A percentile compares a stretch with the other conserved stretches of the same genome.
These are phyloP conservation scores for Prunus yedoensis DNA, from an alignment of 331 rosid species.

Conservation along the genomic window DNA sequence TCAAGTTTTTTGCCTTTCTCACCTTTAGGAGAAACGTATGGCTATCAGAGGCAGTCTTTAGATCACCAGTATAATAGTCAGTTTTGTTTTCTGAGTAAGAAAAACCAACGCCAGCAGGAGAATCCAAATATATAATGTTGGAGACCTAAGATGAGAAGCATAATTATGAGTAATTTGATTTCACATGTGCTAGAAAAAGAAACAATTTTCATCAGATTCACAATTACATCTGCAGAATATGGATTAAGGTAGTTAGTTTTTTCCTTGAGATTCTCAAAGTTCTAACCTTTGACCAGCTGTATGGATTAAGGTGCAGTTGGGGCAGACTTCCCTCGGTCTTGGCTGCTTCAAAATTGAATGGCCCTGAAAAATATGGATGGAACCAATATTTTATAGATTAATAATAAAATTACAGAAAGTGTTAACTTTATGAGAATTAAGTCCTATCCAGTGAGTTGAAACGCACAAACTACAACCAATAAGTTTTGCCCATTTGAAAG, in stretches of 20 bases:
- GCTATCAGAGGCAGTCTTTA: conserved; percentile 74
- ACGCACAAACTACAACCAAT: neutral
- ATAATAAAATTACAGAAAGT: neutral
- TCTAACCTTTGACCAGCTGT: conserved; percentile 91
- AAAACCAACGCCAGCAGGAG: conserved; percentile 95
- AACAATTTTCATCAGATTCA: neutral
- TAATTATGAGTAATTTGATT: conserved; percentile 7
- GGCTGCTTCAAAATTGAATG: conserved; percentile 78
- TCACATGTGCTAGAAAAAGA: neutral
- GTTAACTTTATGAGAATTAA: neutral
- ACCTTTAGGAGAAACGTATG: conserved; percentile 94
- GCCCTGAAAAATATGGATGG: conserved; percentile 57
- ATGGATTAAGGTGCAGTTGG: conserved; percentile 72
- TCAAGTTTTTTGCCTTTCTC: conserved; percentile 7
- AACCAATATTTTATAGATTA: conserved; percentile 10
- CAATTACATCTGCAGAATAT: neutral
- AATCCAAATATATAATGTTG: conserved; percentile 83
- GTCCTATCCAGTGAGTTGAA: neutral
- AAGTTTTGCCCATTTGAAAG: neutral
- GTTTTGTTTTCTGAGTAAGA: conserved; percentile 69
- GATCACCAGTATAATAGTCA: conserved; percentile 77
- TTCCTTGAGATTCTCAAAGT: conserved; percentile 12
- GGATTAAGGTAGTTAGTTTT: neutral
- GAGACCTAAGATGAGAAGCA: conserved; percentile 60
- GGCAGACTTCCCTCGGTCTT: conserved; percentile 53